Evolutionary conservation across 2,329 filamentous ascomycete genomes (phyloP).

Genomic region (Mycosphaerelloides madeirae): DNA sequence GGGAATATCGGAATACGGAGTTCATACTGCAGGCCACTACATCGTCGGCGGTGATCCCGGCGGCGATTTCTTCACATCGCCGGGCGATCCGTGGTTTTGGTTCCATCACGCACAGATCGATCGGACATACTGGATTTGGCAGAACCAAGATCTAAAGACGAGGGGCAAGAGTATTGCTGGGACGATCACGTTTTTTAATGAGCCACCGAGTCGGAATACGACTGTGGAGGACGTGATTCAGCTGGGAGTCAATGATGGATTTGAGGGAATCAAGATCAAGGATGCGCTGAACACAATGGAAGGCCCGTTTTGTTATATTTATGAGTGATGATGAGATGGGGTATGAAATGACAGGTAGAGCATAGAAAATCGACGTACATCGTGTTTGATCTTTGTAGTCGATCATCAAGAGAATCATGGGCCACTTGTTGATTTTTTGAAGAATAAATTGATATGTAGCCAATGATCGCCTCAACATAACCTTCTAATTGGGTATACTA

Average conservation of each 20-base stretch:
- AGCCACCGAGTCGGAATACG: constrained; percentile 6
- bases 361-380: too few species aligned
- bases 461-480: too few species aligned
- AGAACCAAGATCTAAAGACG: constrained; percentile 38
- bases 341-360: too few species aligned
- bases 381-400: too few species aligned
- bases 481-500: too few species aligned
- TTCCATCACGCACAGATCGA: constrained; percentile 45
- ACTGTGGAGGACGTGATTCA: constrained; percentile 9
- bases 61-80: constrained; percentile 39
- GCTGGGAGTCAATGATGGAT: constrained; percentile 10
- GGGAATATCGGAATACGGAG: constrained; percentile 6
- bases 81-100: constrained; percentile 47
- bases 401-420: too few species aligned
- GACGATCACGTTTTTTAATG: constrained; percentile 11
- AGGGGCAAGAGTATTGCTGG: constrained; percentile 7
- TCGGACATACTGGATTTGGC: constrained; percentile 48
- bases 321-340: constrained; percentile 14
- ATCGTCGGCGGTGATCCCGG: constrained; percentile 40
- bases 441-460: too few species aligned
- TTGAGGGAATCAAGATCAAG: constrained; percentile 7
- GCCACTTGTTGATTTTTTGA: too few species aligned
- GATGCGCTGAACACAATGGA: constrained; percentile 8
- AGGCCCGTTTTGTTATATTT: constrained; percentile 15
- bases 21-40: constrained; percentile 44